Evolutionary conservation across 2,329 filamentous ascomycete species (phyloP).

Genomic region (Emmonsia crescens): DNA sequence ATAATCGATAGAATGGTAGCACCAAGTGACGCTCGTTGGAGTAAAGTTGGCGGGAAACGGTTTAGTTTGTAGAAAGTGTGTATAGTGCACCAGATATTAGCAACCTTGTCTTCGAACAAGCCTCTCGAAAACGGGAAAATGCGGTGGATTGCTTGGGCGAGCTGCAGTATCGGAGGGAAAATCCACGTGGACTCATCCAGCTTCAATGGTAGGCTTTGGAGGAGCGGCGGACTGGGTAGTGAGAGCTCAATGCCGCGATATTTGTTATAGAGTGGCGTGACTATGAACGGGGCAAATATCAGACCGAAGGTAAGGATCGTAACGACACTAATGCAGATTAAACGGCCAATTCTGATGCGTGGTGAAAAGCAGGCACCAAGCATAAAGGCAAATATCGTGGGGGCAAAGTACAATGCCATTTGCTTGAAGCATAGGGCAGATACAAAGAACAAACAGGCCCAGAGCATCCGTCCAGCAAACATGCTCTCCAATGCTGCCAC

Average conservation of each 20-base stretch:
- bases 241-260: constrained; percentile 52
- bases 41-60: constrained; percentile 55
- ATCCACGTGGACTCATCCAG: constrained; percentile 56
- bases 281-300: constrained; percentile 62
- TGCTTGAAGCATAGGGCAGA: constrained; percentile 94
- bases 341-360: constrained; percentile 52
- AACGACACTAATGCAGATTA: constrained; percentile 63
- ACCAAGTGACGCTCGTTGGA: constrained; percentile 65
- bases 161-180: constrained; percentile 65
- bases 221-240: constrained; percentile 52
- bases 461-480: constrained; percentile 70
- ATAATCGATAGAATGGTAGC: constrained; percentile 67
- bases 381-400: constrained; percentile 82
- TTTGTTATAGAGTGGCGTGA: constrained; percentile 59
- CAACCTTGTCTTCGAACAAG: constrained; percentile 96
- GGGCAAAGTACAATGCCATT: constrained; percentile 97
- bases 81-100: constrained; percentile 92
- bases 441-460: constrained; percentile 91
- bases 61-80: constrained; percentile 87
- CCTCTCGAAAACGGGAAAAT: constrained; percentile 94
- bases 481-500: constrained; percentile 81
- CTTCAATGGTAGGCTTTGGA: constrained; percentile 45
- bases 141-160: constrained; percentile 78
- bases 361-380: constrained; percentile 78
- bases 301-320: constrained; percentile 64